A percentile compares a stretch with the other conserved stretches of the same genome.
Conservation (phyloP, 768 basidiomycete genomes). For the Pholiota molesta region DNA sequence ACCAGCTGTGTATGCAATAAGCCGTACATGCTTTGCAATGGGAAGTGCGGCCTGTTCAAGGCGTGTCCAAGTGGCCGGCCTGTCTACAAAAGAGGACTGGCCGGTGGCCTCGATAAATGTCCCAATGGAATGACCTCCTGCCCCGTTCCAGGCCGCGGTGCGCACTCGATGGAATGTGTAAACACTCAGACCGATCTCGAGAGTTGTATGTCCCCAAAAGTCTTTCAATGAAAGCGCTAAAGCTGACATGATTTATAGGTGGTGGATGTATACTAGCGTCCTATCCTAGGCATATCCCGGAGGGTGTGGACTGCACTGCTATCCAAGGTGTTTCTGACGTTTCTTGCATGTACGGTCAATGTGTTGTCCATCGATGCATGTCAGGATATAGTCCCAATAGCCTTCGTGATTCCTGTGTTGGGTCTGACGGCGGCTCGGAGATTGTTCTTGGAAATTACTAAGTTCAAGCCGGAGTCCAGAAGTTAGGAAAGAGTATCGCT, state of each 20-base stretch:
- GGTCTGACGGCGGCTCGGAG: background rate
- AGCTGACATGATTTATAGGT: conserved; percentile 30
- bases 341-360: conserved; percentile 45
- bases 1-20: conserved; percentile 43
- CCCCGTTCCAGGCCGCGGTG: conserved; percentile 40
- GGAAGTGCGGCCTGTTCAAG: conserved; percentile 41
- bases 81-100: conserved; percentile 33
- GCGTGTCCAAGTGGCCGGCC: conserved; percentile 34
- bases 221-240: background rate
- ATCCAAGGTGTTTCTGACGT: conserved; percentile 53
- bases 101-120: conserved; percentile 32
- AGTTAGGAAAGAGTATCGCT: too few species aligned
- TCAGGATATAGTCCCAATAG: conserved; percentile 37
- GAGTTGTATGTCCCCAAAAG: conserved; percentile 45
- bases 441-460: background rate
- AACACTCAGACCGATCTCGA: conserved; percentile 50
- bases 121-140: conserved; percentile 43
- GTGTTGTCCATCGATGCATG: conserved; percentile 48
- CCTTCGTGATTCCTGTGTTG: conserved; percentile 27
- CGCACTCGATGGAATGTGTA: conserved; percentile 51
- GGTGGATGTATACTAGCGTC: conserved; percentile 48
- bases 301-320: conserved; percentile 53
- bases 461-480: too few species aligned
- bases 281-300: conserved; percentile 22
- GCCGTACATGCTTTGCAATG: conserved; percentile 50